These are phyloP conservation scores for Trichophyton benhamiae DNA, from an alignment of 2,329 filamentous ascomycete species.

Conservation along the genomic window DNA sequence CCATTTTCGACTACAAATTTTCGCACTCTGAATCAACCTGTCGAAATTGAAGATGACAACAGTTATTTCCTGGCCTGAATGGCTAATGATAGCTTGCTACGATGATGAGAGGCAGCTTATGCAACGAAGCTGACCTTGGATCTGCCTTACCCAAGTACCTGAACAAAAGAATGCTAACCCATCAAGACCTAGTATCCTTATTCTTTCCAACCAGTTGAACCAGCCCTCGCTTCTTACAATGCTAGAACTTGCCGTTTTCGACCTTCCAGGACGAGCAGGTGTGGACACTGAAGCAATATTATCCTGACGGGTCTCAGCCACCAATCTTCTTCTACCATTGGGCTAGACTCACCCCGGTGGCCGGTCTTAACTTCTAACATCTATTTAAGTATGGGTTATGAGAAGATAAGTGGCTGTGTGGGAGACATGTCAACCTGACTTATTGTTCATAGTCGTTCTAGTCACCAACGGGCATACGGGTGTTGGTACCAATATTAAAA, in stretches of 20 bases:
- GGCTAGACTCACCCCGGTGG: conserved; percentile 25
- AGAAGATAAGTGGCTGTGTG: conserved; percentile 28
- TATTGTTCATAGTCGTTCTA: background rate
- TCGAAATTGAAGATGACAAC: background rate
- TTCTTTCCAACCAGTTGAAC: background rate
- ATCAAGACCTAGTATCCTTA: background rate
- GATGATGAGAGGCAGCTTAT: background rate
- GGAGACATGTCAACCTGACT: conserved; percentile 29
- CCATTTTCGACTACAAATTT: background rate
- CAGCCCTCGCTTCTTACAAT: conserved; percentile 12
- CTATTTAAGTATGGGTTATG: conserved; percentile 37
- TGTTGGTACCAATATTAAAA: background rate
- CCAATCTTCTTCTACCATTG: conserved; percentile 11
- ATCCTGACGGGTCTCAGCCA: conserved; percentile 23
- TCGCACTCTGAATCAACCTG: background rate
- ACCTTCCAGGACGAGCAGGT: conserved; percentile 41
- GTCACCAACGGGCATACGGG: background rate
- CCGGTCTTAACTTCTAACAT: conserved; percentile 28
- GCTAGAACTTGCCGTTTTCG: conserved; percentile 46
- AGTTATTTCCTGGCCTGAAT: background rate
- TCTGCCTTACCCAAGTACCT: background rate
- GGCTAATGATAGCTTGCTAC: background rate
- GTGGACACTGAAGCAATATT: conserved; percentile 48
- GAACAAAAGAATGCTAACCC: background rate
- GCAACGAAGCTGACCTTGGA: background rate